These are phyloP conservation scores for Ogataea angusta DNA, from an alignment of 805 yeast genomes.

Conservation along the genomic window DNA sequence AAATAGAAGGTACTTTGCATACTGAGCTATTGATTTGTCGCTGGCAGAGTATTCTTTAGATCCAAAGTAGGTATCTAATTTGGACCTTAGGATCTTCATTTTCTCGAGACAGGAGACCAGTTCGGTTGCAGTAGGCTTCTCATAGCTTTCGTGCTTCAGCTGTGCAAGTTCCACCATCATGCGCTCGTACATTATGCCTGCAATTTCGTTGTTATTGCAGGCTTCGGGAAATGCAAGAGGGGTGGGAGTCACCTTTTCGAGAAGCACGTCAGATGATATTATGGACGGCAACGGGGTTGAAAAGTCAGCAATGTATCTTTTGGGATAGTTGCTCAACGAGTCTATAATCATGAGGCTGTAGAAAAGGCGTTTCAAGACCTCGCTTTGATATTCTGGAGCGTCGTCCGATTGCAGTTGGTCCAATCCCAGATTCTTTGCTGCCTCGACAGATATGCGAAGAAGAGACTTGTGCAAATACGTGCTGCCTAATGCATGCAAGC, in stretches of 20 bases:
- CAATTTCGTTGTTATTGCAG: constrained; percentile 17
- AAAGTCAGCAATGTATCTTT: constrained; percentile 18
- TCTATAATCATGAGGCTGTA: constrained; percentile 26
- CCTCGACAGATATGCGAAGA: constrained; percentile 19
- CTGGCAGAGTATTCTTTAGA: not conserved
- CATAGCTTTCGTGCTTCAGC: constrained; percentile 23
- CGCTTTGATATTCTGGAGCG: constrained; percentile 16
- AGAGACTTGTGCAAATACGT: constrained; percentile 22
- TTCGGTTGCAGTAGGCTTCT: not conserved
- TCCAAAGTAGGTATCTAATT: constrained; percentile 14
- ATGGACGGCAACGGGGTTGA: constrained; percentile 24
- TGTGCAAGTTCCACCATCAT: constrained; percentile 21
- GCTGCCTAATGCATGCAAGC: constrained; percentile 26
- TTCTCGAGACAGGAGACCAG: constrained; percentile 15
- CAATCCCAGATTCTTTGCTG: constrained; percentile 17
- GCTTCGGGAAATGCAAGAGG: constrained; percentile 5
- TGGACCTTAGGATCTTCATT: constrained; percentile 13
- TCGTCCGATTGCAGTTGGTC: constrained; percentile 7
- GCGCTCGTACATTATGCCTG: constrained; percentile 22
- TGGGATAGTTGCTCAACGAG: constrained; percentile 25
- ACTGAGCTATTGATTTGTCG: constrained; percentile 15
- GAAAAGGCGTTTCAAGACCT: constrained; percentile 24
- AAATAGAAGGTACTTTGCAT: constrained; percentile 20
- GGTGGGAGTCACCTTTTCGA: constrained; percentile 2
- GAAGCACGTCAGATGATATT: constrained; percentile 14